Evolutionary conservation across 768 basidiomycete genomes (phyloP).

Genomic region (Tubosaeta sp.): DNA sequence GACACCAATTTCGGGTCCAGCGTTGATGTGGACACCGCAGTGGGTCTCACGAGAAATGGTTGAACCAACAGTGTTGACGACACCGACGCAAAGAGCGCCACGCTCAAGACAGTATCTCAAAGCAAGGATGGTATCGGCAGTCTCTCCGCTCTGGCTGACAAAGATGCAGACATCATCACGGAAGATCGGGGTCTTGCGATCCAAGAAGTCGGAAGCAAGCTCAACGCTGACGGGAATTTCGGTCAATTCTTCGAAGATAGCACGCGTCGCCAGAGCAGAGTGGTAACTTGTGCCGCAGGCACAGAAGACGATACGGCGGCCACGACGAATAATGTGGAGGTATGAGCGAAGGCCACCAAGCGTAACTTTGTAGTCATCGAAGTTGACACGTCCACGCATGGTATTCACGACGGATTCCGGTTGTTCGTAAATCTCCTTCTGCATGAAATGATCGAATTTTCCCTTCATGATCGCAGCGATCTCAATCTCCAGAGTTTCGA

Average conservation of each 20-base stretch:
- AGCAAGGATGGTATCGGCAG: conserved; percentile 95
- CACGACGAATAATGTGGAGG: conserved; percentile 91
- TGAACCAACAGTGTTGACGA: conserved; percentile 98
- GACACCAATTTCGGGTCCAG: conserved; percentile 97
- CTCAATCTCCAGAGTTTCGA: conserved; percentile 98
- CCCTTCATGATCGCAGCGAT: conserved; percentile 99
- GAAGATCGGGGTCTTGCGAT: conserved; percentile 99
- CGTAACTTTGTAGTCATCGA: conserved; percentile 86
- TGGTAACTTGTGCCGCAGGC: conserved; percentile 99
- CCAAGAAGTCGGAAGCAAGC: conserved; percentile 96
- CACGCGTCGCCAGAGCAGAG: conserved; percentile 92
- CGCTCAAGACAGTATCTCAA: conserved; percentile 95
- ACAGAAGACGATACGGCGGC: conserved; percentile 91
- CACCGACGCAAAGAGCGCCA: conserved; percentile 93
- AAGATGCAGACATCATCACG: conserved; percentile 96
- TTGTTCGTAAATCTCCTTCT: conserved; percentile 99
- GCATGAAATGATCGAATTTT: conserved; percentile 99
- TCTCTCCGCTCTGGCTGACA: conserved; percentile 97
- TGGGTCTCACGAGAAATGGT: conserved; percentile 98
- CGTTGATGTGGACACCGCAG: conserved; percentile 99
- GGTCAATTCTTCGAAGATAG: conserved; percentile 97
- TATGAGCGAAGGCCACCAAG: conserved; percentile 95
- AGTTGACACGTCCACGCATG: conserved; percentile 99
- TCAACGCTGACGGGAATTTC: conserved; percentile 98
- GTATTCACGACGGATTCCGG: conserved; percentile 99